These are phyloP conservation scores for Diaporthe australafricana DNA, from an alignment of 2,329 filamentous ascomycete species.

Conservation along the genomic window DNA sequence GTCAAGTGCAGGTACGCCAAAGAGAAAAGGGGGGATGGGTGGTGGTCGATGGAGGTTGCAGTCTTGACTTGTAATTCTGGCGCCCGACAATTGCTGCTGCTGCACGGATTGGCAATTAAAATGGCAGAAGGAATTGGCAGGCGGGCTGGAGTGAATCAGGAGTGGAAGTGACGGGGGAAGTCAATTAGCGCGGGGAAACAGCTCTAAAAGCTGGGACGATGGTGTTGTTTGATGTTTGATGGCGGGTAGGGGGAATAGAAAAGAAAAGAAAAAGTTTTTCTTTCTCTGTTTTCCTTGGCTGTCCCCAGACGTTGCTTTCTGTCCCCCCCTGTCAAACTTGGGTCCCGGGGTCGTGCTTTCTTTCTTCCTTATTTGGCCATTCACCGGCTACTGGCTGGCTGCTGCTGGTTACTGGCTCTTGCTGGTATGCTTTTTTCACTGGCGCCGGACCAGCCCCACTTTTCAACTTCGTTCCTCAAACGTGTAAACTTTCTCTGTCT, in stretches of 20 bases:
- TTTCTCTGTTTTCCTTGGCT: background rate
- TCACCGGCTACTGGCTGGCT: slow-evolving; percentile 5
- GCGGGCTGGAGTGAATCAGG: background rate
- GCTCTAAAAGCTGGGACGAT: background rate
- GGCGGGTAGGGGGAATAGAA: background rate
- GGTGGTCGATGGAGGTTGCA: background rate
- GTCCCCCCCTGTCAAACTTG: slow-evolving; percentile 1
- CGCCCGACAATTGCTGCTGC: background rate
- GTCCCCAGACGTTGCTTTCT: background rate
- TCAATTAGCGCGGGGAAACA: background rate
- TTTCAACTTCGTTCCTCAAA: slow-evolving; percentile 27
- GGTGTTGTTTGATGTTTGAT: slow-evolving; percentile 26
- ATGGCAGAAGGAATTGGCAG: background rate
- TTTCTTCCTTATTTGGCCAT: slow-evolving; percentile 32
- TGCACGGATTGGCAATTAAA: background rate
- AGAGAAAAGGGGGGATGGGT: background rate
- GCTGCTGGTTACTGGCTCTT: background rate
- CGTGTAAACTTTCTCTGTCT: slow-evolving; percentile 22
- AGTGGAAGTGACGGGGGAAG: background rate
- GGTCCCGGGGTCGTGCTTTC: slow-evolving; percentile 31
- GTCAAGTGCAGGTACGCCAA: background rate
- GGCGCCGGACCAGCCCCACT: slow-evolving; percentile 25
- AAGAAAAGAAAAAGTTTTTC: slow-evolving; percentile 24
- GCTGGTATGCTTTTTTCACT: slow-evolving; percentile 27
- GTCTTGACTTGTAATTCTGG: background rate